These are phyloP conservation scores for Leccinum solheimii DNA, from an alignment of 1,284 basidiomycete species.

Conservation along the genomic window DNA sequence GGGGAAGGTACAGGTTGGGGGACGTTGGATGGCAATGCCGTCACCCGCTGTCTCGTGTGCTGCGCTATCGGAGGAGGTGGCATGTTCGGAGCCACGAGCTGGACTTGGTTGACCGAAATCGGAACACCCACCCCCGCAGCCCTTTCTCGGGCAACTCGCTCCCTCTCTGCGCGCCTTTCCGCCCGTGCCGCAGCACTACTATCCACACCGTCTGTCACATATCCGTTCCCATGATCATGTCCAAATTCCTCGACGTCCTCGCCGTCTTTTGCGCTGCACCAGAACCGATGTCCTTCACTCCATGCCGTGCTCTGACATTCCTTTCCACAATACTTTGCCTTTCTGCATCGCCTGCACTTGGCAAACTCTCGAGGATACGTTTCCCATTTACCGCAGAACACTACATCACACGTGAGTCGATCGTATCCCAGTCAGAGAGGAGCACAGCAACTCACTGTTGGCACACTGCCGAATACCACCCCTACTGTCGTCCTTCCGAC, in stretches of 20 bases:
- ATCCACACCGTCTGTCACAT: slow-evolving; percentile 12
- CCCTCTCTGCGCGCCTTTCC: slow-evolving; percentile 35
- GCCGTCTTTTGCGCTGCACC: slow-evolving; percentile 76
- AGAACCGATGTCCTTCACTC: slow-evolving; percentile 95
- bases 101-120: slow-evolving; percentile 19
- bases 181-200: slow-evolving; percentile 16
- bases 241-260: slow-evolving; percentile 54
- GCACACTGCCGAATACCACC: slow-evolving; percentile 98
- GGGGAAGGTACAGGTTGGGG: slow-evolving; percentile 29
- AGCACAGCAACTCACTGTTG: slow-evolving; percentile 63
- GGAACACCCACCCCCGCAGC: slow-evolving; percentile 21
- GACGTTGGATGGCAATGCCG: slow-evolving; percentile 31
- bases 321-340: slow-evolving; percentile 98
- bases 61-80: slow-evolving; percentile 20
- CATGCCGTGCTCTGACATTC: slow-evolving; percentile 97
- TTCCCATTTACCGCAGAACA: slow-evolving; percentile 97
- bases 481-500: slow-evolving; percentile 90
- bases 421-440: background rate
- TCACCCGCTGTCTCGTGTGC: slow-evolving; percentile 31
- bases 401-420: slow-evolving; percentile 37
- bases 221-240: slow-evolving; percentile 21
- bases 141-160: slow-evolving; percentile 34
- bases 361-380: slow-evolving; percentile 93
- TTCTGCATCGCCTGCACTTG: slow-evolving; percentile 93
- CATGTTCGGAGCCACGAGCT: slow-evolving; percentile 15